These are phyloP conservation scores for Dipteronia dyeriana DNA, from an alignment of 345 rosid species.

Conservation along the genomic window DNA sequence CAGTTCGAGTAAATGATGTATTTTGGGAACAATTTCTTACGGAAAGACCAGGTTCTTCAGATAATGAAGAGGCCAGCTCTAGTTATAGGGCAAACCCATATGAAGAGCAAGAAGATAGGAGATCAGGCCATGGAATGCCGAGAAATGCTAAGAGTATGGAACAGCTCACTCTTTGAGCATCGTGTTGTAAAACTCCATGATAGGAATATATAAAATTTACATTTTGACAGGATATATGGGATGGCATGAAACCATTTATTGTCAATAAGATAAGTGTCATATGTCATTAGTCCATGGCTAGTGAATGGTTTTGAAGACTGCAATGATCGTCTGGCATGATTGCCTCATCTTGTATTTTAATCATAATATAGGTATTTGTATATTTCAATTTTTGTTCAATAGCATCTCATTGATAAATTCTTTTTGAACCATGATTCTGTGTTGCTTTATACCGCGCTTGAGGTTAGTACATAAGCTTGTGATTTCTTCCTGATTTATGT, in stretches of 20 bases:
- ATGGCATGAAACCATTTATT: background rate
- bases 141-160: conserved; percentile 53
- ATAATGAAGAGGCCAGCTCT: conserved; percentile 86
- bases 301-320: background rate
- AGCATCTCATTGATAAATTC: background rate
- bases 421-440: background rate
- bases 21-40: conserved; percentile 98
- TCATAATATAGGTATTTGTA: background rate
- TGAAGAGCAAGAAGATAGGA: conserved; percentile 62
- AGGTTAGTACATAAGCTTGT: background rate
- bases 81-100: conserved; percentile 54
- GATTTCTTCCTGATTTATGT: background rate
- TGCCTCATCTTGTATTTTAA: background rate
- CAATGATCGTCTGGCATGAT: background rate
- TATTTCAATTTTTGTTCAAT: background rate
- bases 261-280: conserved; percentile 14
- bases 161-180: conserved; percentile 66
- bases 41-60: conserved; percentile 86
- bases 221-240: background rate
- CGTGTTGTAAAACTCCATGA: conserved; percentile 1
- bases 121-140: conserved; percentile 42
- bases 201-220: conserved; percentile 15
- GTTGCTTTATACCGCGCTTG: background rate
- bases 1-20: conserved; percentile 71
- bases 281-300: background rate